Base-by-base conservation (phyloP, 2,329 filamentous ascomycete species). In the Alternaria gansuensis region DNA sequence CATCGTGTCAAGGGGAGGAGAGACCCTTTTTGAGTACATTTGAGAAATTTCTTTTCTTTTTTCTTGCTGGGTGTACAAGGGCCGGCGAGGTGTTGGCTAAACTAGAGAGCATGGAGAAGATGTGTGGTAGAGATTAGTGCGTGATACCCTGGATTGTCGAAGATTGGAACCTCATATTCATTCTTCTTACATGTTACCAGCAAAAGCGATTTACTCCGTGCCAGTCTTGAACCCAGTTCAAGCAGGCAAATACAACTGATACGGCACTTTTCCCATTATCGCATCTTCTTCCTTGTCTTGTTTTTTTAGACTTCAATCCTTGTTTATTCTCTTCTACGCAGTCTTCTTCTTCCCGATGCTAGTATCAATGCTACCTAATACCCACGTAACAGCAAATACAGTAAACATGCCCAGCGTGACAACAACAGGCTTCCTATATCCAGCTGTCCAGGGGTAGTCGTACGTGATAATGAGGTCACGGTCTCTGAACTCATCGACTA, bases 401-500 rank as follows among this genome's bases (percentile, higher is more conserved):
- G 84, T 82, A 65, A 96, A 75, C 63, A 90, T 80, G 68, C 90
- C 92, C 31, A 82, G 81, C 65, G 95, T 92, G 60, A 98, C 86
- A 24, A 94, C 87, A 21, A 96, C 67, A 0, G 95, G 95, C 82
- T 99, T 99, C 72, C 93, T 88, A 70, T 97, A 85, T 37, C 86
- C 87, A 28, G 91, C 90, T 3, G 84, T 75, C 66, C 90, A 83
- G 2, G 93, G 87, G 74, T 95, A 92, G 64, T 97, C 91, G 78
- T 99, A 99, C 2, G 90, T 90, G 52, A 98, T 90, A 68, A 97
- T 82, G 23, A 98, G 78, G 65, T 95, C 88, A 31, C 91, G 88
- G 72, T 93, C 92, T 53, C 93, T 86, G 72, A 93, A 87, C 67
- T 98, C 95, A 69, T 99, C 95, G 1, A 96, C 91, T 51, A 98